Evolutionary conservation across 164 flowering plant genomes (phyloP).

Genomic region (Liquidambar formosana): DNA sequence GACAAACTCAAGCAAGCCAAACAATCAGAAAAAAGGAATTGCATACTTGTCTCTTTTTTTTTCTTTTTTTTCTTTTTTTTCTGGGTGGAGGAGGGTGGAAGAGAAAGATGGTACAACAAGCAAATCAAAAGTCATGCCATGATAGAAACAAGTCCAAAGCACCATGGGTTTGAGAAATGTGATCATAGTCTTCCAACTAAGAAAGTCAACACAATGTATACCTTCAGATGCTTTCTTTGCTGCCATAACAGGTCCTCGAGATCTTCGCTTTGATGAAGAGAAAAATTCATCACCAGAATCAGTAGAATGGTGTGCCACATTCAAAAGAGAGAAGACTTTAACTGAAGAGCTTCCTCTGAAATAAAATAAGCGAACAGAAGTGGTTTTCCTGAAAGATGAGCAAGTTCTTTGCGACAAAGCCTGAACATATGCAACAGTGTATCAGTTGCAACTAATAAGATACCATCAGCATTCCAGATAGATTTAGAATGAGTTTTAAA

Average conservation of each 20-base stretch:
- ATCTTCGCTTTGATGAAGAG: constrained; percentile 60
- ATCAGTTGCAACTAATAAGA: constrained; percentile 1
- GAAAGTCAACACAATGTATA: constrained; percentile 12
- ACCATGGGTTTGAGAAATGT: neutral
- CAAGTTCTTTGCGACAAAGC: constrained; percentile 53
- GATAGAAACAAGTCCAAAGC: constrained; percentile 3
- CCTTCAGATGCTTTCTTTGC: constrained; percentile 81
- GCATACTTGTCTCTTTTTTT: neutral
- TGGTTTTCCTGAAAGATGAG: constrained; percentile 42
- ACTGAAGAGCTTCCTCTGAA: constrained; percentile 37
- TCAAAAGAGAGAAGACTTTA: constrained; percentile 31
- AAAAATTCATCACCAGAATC: constrained; percentile 29
- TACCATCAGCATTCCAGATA: neutral
- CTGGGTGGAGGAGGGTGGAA: too few relatives aligned
- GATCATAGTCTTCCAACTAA: neutral
- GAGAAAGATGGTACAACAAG: neutral
- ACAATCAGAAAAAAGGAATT: constrained; percentile 2
- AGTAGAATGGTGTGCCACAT: constrained; percentile 30
- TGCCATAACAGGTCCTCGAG: constrained; percentile 86
- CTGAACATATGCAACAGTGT: constrained; percentile 36
- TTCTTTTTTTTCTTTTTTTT: too few relatives aligned
- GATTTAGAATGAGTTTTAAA: neutral
- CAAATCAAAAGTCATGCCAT: neutral
- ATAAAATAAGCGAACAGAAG: constrained; percentile 32
- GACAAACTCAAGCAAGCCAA: constrained; percentile 24